Evolutionary conservation across 257 asterid species (phyloP).

Genomic region (Scutellaria barbata): DNA sequence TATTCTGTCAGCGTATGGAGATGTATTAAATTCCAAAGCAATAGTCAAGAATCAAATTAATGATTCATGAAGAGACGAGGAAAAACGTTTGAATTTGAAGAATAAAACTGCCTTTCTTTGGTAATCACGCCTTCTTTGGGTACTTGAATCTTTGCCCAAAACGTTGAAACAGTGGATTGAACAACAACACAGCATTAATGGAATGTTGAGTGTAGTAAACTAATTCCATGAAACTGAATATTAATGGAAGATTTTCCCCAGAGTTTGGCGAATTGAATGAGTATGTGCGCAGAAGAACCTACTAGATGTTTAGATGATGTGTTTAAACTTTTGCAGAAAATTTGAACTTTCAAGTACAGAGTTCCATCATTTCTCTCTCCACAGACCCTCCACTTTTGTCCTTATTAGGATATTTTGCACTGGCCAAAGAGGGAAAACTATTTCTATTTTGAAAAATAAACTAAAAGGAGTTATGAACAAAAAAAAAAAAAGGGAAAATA

Average conservation of each 20-base stretch:
- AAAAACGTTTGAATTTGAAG: constrained; percentile 39
- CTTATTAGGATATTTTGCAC: no score
- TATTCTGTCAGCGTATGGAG: constrained; percentile 21
- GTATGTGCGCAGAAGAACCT: constrained; percentile 3
- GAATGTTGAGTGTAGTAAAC: constrained; percentile 20
- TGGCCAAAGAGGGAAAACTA: no score
- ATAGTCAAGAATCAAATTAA: constrained; percentile 42
- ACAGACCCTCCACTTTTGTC: no score
- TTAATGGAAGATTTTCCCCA: constrained; percentile 12
- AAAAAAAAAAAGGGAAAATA: no score
- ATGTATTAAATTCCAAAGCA: constrained; percentile 35
- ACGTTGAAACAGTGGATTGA: constrained; percentile 26
- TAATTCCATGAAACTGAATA: constrained; percentile 7
- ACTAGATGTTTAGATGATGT: constrained; percentile 3
- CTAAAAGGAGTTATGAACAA: no score
- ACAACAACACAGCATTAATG: constrained; percentile 39
- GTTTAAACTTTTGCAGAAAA: neutral
- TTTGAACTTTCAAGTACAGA: no score
- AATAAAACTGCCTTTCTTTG: constrained; percentile 36
- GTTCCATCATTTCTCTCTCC: no score
- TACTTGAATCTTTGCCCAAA: constrained; percentile 37
- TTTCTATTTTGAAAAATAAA: no score
- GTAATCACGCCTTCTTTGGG: constrained; percentile 29
- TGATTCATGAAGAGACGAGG: constrained; percentile 38
- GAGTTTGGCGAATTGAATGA: neutral